Conservation (phyloP, 73 alveolate genomes). For the Symbiodinium pilosum region DNA sequence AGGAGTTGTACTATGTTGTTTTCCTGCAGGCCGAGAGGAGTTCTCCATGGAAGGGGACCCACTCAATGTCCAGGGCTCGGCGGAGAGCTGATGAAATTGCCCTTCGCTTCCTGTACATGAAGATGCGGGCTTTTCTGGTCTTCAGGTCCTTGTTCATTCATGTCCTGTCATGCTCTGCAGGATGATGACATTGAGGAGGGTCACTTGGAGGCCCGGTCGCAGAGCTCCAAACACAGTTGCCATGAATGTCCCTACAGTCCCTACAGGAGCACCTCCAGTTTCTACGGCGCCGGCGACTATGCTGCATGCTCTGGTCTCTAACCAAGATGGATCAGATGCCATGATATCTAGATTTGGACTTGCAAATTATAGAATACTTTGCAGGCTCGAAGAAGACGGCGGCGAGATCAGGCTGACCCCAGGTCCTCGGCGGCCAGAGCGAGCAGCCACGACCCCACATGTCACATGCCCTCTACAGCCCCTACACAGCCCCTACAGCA, state of each 20-base stretch:
- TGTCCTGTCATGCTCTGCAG: background rate
- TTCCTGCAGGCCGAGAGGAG: constrained; percentile 59
- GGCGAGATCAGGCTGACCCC: constrained; percentile 52
- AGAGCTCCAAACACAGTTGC: background rate
- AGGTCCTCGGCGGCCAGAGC: constrained; percentile 42
- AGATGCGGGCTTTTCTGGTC: no score
- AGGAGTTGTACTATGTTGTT: background rate
- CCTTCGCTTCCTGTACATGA: no score
- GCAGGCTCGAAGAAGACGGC: constrained; percentile 52
- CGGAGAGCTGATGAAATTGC: no score
- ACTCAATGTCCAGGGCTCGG: constrained; percentile 20
- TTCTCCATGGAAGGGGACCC: constrained; percentile 66
- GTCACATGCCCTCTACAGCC: background rate
- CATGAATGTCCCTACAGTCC: background rate
- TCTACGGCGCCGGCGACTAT: constrained; percentile 48
- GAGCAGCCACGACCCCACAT: constrained; percentile 19
- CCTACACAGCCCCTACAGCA: background rate
- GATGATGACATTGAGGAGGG: constrained; percentile 91
- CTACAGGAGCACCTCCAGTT: constrained; percentile 64
- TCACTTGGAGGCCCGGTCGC: constrained; percentile 33
- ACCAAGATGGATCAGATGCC: no score
- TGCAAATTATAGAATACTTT: no score
- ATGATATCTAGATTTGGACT: no score
- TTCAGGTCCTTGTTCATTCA: no score
- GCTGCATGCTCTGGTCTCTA: constrained; percentile 92